Evolutionary conservation across 2,329 filamentous ascomycete genomes (phyloP), one percentile per base, ranked within the genome.

Genomic region (Fusarium subglutinans): DNA sequence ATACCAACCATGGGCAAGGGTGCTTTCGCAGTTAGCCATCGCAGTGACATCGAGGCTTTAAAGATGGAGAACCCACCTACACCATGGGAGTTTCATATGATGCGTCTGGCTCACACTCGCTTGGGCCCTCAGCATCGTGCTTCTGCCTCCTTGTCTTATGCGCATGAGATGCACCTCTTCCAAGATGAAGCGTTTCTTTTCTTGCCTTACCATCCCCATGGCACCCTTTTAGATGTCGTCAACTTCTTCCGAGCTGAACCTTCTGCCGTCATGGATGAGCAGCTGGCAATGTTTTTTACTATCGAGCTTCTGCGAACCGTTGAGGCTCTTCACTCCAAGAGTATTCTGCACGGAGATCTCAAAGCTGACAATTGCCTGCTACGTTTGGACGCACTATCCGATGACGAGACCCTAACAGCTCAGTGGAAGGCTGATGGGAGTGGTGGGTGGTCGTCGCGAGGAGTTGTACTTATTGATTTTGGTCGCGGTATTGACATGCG

Each of bases 1-100:
- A 60, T 81, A 79, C 43, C 85, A 8, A 85, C 86, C 63, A 90
- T 93, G 88, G 90, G 91, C 63, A 91, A 90, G 77, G 88, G 90
- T 37, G 83, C 86, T 18, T 90, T 92, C 78, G 85, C 89, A n/a
- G 79, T 86, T 15, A 85, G 84, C 40, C 84, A 86, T 51, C 90
- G 93, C 47, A 85, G 85, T 48, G 73, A 85, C 3, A 87, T 96
- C 9, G 95, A 98, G 82, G 96, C 96, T 4, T 87, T 99, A 76
- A 99, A 99, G 83, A 95, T 98, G 90, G 96, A 99, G 83, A 90
- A 93, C 38, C 94, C 95, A 2, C 94, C 96, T 0, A 93, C 91
- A 9, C 88, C 93, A 0, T 99, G 96, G 96, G 96, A 99, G 80
- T 99, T 98, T 80, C 93, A 98, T 83, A 97, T 99, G 82, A 94